A percentile compares a stretch with the other conserved stretches of the same genome.
Conservation (phyloP, 2,329 filamentous ascomycete genomes). For the Plectosphaerella cucumerina region DNA sequence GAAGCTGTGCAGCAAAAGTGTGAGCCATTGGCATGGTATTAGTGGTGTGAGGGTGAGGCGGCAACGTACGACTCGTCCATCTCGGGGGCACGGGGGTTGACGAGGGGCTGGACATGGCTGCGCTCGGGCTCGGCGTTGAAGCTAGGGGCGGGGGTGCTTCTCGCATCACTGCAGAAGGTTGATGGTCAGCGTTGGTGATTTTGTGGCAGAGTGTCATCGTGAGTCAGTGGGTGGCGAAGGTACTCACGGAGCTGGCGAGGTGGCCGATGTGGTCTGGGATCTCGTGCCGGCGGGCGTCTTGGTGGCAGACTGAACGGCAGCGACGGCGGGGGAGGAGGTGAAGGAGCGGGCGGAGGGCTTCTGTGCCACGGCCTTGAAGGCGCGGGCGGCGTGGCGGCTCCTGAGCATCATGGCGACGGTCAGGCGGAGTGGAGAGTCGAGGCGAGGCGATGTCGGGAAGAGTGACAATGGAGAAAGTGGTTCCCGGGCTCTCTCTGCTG, state of each 20-base stretch:
- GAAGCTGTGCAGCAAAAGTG: conserved; percentile 50
- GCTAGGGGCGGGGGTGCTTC: conserved; percentile 59
- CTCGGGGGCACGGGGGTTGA: conserved; percentile 53
- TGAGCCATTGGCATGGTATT: not conserved
- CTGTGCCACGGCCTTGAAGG: conserved; percentile 37
- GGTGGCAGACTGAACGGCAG: conserved; percentile 30
- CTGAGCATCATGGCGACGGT: conserved; percentile 40
- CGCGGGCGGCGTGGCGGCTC: conserved; percentile 40
- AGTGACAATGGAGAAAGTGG: not conserved
- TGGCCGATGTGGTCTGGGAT: conserved; percentile 45
- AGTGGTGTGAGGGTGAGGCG: conserved; percentile 8
- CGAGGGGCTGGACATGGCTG: conserved; percentile 66
- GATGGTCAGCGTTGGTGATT: not conserved
- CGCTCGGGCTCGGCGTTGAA: conserved; percentile 48
- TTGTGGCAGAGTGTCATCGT: conserved; percentile 11
- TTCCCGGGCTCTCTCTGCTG: not conserved
- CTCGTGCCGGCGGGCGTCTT: conserved; percentile 37
- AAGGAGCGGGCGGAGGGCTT: conserved; percentile 27
- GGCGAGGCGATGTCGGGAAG: not conserved
- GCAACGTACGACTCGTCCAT: conserved; percentile 76
- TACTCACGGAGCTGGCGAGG: conserved; percentile 51
- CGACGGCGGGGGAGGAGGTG: conserved; percentile 31
- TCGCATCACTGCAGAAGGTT: conserved; percentile 39
- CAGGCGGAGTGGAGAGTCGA: conserved; percentile 10
- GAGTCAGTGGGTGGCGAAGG: conserved; percentile 18